phyloP scores from a whole-genome alignment of 2,329 filamentous ascomycete species.

The Penicillium italicum region DNA sequence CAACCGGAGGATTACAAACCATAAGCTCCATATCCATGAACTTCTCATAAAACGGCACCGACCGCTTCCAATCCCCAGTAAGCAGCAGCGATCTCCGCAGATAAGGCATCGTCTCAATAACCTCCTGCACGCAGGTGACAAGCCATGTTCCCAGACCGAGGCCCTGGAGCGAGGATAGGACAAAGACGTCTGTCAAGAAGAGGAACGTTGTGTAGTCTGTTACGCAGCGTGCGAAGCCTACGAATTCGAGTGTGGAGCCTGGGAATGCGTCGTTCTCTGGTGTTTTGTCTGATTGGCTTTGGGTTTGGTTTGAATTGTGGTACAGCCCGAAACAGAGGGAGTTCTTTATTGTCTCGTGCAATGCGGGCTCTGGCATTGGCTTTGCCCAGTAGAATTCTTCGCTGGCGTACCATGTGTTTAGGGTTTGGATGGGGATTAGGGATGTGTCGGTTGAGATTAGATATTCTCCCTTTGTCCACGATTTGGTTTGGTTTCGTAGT shows the following conservation, averaged over 20 bases:
- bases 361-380: not conserved
- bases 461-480: constrained; percentile 5
- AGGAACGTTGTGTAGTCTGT: constrained; percentile 12
- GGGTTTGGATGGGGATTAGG: not conserved
- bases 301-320: not conserved
- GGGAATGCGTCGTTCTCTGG: not conserved
- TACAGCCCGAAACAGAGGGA: constrained; percentile 7
- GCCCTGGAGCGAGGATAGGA: constrained; percentile 6
- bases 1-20: not conserved
- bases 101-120: constrained; percentile 12
- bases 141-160: constrained; percentile 11
- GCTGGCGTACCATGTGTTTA: constrained; percentile 6
- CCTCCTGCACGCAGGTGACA: constrained; percentile 14
- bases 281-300: not conserved
- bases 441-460: constrained; percentile 1
- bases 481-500: not conserved
- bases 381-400: constrained; percentile 9
- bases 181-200: constrained; percentile 14
- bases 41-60: constrained; percentile 8
- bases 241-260: not conserved
- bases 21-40: constrained; percentile 1
- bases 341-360: not conserved
- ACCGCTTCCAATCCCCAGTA: constrained; percentile 8
- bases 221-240: constrained; percentile 10
- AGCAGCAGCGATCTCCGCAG: constrained; percentile 10